phyloP scores from a whole-genome alignment of 345 rosid species.

The Noccaea caerulescens region DNA sequence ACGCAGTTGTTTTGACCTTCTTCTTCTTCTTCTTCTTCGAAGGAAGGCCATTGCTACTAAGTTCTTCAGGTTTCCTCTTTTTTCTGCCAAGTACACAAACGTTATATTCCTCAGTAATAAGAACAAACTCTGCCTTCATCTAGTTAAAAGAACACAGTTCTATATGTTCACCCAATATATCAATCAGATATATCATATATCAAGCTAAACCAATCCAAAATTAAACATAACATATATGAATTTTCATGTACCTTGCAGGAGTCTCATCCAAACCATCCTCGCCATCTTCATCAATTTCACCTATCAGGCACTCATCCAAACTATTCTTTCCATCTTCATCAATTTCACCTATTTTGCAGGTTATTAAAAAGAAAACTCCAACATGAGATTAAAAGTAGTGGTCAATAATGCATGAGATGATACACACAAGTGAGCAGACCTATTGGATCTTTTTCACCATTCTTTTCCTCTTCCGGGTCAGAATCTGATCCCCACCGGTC shows the following conservation, averaged over 20 bases:
- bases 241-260: constrained; percentile 30
- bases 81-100: constrained; percentile 51
- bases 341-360: constrained; percentile 33
- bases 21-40: constrained; percentile 66
- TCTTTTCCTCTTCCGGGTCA: constrained; percentile 60
- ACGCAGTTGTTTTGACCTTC: constrained; percentile 1
- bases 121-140: constrained; percentile 24
- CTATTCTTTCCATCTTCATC: constrained; percentile 25
- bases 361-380: background rate
- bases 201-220: too few species aligned
- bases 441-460: constrained; percentile 53
- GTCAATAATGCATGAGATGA: background rate
- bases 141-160: background rate
- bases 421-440: constrained; percentile 52
- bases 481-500: constrained; percentile 65
- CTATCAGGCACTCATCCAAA: constrained; percentile 31
- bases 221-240: background rate
- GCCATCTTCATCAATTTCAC: constrained; percentile 38
- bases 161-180: background rate
- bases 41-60: constrained; percentile 59
- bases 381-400: constrained; percentile 14
- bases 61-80: constrained; percentile 72
- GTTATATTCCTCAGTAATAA: background rate
- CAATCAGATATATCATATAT: background rate
- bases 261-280: constrained; percentile 25